Evolutionary conservation across 2,329 filamentous ascomycete genomes (phyloP), one percentile per base, ranked within the genome.

Genomic region (Mariannaea elegans): DNA sequence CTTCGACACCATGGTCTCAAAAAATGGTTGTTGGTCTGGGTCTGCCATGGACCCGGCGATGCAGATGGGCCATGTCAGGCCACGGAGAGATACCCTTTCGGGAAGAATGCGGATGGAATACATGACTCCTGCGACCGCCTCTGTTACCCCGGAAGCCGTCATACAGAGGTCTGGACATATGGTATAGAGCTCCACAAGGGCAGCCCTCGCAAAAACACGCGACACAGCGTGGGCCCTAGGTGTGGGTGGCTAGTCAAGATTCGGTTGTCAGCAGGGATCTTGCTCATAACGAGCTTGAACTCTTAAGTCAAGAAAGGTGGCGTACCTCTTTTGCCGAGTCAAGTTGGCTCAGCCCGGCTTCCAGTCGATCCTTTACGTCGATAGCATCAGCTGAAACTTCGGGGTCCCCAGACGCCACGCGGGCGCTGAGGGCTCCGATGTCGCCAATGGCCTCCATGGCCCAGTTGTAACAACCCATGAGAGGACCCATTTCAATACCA

Each of bases 401-500:
- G 7, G 4, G 7, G 14, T 14, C 34, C 12, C n/a, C n/a, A n/a
- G 27, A 31, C 34, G 48, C 34, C 36, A 39, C 23, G n/a, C 27
- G 16, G 24, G 13, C 19, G 7, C 31, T 32, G 3, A 38, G 16
- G 34, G 34, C 19, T 6, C 31, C 59, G 8, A 64, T 29, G n/a
- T 70, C 67, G 1, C 65, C 68, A 4, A 71, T 65, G 1, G 51
- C 56, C 2, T 55, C 27, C 60, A 71, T 66, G 19, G 62, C 61
- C 3, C 48, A 62, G 7, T 62, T 70, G 4, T 58, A 42, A 10
- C 66, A 71, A 0, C 67, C 68, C 63, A 70, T 71, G 0, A 71
- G 51, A 1, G 54, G 34, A 1, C 55, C 57, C 47, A 70, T 65
- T 2, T 67, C 62, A 12, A 70, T 64, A 1, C 42, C 56, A 0